Evolutionary conservation across 2,329 filamentous ascomycete genomes (phyloP), one percentile per base, ranked within the genome.

Genomic region (Myriosclerotinia curreyana): DNA sequence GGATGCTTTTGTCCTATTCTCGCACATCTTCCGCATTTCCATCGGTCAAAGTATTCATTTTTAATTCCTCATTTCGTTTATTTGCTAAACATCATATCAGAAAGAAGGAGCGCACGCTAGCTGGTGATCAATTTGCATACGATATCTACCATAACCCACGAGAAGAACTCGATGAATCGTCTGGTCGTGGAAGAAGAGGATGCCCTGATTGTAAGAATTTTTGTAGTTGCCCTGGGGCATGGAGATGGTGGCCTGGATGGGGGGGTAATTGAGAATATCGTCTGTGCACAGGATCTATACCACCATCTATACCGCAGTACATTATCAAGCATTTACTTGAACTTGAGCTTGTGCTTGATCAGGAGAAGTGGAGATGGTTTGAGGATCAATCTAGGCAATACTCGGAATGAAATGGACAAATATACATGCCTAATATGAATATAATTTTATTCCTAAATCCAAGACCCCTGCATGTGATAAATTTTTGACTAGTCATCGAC

Each of bases 91-190:
- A 48, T 31, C 9, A 25, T 28, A 17, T 9, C 11, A 61, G 59
- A n/a, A 44, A 15, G 8, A 61, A 61, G 38, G 25, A 28, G 8
- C 59, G 38, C 38, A 9, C 8, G n/a, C 38, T 61, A 6, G 49
- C 38, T 3, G 59, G 59, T 9, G 59, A 61, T 61, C 59, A 61
- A 34, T 54, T 61, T 54, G 49, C 36, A 34, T 54, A 61, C 49
- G 49, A 46, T 25, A 20, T 61, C 22, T 46, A 49, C 49, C 38
- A 61, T 14, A 61, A 54, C 22, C 59, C 49, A 54, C 25, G 59
- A 22, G 59, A 61, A 38, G 59, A 54, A 34, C n/a, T 61, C 9
- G 49, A 61, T 17, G 59, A 61, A 42, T 61, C 59, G 8, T 38
- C 59, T 0, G 8, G 15, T 42, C 40, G 5, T 42, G 40, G 15